phyloP scores from a whole-genome alignment of 345 rosid genomes.

The Pistacia atlantica region DNA sequence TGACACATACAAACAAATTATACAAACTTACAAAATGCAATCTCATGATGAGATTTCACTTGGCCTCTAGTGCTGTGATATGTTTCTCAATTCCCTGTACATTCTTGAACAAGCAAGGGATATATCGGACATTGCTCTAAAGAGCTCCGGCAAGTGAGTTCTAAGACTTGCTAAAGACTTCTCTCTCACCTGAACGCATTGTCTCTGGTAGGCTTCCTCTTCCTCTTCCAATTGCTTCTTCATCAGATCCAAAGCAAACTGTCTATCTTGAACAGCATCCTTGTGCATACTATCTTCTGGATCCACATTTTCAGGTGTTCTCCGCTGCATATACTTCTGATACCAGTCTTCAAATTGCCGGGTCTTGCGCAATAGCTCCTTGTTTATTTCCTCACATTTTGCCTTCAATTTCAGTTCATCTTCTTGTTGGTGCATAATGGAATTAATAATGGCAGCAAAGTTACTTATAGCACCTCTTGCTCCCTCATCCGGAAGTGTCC shows the following conservation, averaged over 20 bases:
- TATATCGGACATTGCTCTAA: conserved; percentile 50
- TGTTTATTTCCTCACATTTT: conserved; percentile 59
- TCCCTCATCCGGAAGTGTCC: conserved; percentile 61
- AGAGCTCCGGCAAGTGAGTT: conserved; percentile 77
- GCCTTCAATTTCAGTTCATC: conserved; percentile 63
- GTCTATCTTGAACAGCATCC: conserved; percentile 54
- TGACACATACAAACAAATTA: conserved; percentile 1
- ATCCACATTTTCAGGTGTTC: conserved; percentile 54
- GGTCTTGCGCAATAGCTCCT: conserved; percentile 55
- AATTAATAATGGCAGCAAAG: conserved; percentile 65
- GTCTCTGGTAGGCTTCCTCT: conserved; percentile 53
- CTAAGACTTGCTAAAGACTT: conserved; percentile 73
- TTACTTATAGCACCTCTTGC: conserved; percentile 64
- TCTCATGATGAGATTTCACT: conserved; percentile 17
- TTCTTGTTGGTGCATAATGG: conserved; percentile 63
- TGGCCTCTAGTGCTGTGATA: conserved; percentile 13
- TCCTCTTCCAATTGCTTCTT: conserved; percentile 67
- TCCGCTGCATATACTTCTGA: conserved; percentile 48
- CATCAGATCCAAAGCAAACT: conserved; percentile 43
- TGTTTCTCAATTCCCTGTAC: conserved; percentile 39
- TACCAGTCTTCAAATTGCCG: conserved; percentile 73
- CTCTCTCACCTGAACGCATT: conserved; percentile 76
- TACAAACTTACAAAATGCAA: conserved; percentile 21
- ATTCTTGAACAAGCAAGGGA: conserved; percentile 55
- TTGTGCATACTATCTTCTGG: conserved; percentile 38